phyloP scores from a whole-genome alignment of 169 alveolate genomes.

The Plasmodium coatneyi region DNA sequence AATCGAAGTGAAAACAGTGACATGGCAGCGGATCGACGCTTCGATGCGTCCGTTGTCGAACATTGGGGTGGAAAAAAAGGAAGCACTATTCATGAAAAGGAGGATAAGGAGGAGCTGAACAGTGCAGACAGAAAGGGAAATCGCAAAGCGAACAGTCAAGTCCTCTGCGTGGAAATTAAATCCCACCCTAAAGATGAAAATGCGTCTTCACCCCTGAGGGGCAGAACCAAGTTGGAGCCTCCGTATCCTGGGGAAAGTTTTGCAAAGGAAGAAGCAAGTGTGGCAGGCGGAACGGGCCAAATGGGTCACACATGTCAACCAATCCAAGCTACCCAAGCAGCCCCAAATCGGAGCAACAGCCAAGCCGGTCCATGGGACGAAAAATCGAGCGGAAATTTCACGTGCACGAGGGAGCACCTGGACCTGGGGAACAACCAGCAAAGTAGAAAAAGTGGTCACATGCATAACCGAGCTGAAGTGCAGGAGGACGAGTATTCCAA shows the following conservation, averaged over 20 bases:
- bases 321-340: background rate
- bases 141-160: background rate
- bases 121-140: background rate
- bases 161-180: background rate
- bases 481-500: background rate
- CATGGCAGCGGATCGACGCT: background rate
- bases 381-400: background rate
- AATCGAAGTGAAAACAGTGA: background rate
- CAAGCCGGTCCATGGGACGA: background rate
- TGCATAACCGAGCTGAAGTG: background rate
- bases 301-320: background rate
- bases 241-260: background rate
- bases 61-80: background rate
- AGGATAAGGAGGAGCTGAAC: background rate
- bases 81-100: background rate
- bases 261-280: background rate
- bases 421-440: background rate
- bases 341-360: background rate
- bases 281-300: background rate
- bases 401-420: background rate
- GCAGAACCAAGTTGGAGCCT: too few species aligned
- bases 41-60: background rate
- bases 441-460: background rate
- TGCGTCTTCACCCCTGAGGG: background rate
- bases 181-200: background rate